These are phyloP conservation scores for Cynanchum wilfordii DNA, from an alignment of 257 asterid genomes.

Conservation along the genomic window DNA sequence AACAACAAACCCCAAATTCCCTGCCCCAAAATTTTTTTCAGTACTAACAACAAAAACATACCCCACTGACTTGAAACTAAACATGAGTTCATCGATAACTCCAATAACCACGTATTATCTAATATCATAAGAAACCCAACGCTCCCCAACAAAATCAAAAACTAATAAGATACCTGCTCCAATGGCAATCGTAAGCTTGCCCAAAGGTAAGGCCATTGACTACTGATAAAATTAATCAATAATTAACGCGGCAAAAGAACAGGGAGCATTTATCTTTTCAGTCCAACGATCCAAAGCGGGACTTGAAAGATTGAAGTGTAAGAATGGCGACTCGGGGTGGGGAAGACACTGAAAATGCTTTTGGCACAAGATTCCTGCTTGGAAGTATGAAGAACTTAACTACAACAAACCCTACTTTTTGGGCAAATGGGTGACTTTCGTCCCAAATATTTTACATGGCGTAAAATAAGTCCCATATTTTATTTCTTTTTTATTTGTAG, in stretches of 20 bases:
- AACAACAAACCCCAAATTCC: neutral
- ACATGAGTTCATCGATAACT: neutral
- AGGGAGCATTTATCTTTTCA: slow-evolving; percentile 1
- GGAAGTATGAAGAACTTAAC: neutral
- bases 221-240: slow-evolving; percentile 19
- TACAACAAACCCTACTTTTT: neutral
- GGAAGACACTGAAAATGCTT: slow-evolving; percentile 7
- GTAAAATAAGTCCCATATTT: neutral
- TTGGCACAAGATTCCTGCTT: slow-evolving; percentile 9
- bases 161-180: slow-evolving; percentile 61
- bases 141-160: neutral
- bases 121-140: neutral
- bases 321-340: too few species aligned
- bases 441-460: too few species aligned
- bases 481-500: neutral
- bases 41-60: neutral
- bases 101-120: neutral
- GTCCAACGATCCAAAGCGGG: neutral
- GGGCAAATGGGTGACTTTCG: too few species aligned
- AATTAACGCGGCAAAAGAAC: slow-evolving; percentile 14
- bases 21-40: neutral
- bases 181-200: slow-evolving; percentile 72
- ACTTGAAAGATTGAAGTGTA: neutral
- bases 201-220: slow-evolving; percentile 78
- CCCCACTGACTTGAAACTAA: neutral